Conservation (phyloP, 1,139 yeast genomes). For the Candida tetrigidarum region DNA sequence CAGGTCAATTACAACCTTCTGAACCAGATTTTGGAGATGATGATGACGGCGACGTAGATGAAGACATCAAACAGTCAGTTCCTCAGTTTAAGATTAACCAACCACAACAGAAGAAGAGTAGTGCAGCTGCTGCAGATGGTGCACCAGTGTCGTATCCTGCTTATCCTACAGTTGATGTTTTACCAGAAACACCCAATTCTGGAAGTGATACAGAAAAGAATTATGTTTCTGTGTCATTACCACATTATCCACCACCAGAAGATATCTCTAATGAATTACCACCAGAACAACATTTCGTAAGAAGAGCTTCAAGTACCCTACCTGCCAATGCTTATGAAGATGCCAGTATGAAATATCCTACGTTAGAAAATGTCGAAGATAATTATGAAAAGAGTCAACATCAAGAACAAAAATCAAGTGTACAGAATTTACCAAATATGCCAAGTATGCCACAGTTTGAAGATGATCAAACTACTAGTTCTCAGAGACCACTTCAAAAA, state of each 20-base stretch:
- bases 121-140: background rate
- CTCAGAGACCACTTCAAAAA: background rate
- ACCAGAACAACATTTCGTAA: slow-evolving; percentile 14
- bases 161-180: slow-evolving; percentile 16
- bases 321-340: slow-evolving; percentile 22
- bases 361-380: slow-evolving; percentile 23
- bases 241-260: slow-evolving; percentile 20
- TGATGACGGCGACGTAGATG: slow-evolving; percentile 8
- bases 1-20: slow-evolving; percentile 12
- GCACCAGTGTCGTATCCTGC: slow-evolving; percentile 8
- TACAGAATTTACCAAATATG: slow-evolving; percentile 16
- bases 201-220: slow-evolving; percentile 11
- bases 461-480: slow-evolving; percentile 1
- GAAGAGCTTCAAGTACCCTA: slow-evolving; percentile 18
- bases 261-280: slow-evolving; percentile 15
- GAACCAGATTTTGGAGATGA: slow-evolving; percentile 15
- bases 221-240: slow-evolving; percentile 17
- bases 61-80: slow-evolving; percentile 2
- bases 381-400: slow-evolving; percentile 11
- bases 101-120: slow-evolving; percentile 9
- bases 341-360: slow-evolving; percentile 25
- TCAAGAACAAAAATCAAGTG: slow-evolving; percentile 5
- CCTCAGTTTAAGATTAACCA: slow-evolving; percentile 8
- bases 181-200: slow-evolving; percentile 13
- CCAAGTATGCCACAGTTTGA: slow-evolving; percentile 17